Percentiles rank a stretch among this genome's conserved stretches.
Evolutionary conservation across 2,329 filamentous ascomycete genomes (phyloP).

Genomic region (Paracorniculantispora psalliotae): DNA sequence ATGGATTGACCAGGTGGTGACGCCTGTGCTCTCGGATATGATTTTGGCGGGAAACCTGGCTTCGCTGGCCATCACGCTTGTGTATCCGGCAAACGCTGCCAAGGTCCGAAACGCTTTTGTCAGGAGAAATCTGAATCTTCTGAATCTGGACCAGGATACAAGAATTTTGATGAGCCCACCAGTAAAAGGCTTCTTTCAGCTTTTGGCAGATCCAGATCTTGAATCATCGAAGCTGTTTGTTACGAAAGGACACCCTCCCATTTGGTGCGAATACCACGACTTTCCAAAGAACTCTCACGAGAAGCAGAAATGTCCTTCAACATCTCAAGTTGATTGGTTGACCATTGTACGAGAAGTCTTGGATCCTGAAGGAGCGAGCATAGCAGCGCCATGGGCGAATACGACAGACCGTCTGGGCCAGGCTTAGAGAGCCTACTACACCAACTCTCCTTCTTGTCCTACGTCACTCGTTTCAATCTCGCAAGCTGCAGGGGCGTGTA

Average conservation of each 20-base stretch:
- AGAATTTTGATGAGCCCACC: constrained; percentile 25
- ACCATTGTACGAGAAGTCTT: constrained; percentile 24
- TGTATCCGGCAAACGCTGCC: not conserved
- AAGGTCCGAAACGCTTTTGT: not conserved
- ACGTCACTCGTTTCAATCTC: not conserved
- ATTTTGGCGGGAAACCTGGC: constrained; percentile 26
- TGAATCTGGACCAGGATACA: not conserved
- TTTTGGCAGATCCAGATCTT: constrained; percentile 43
- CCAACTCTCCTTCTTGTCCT: too few species aligned
- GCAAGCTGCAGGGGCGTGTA: not conserved
- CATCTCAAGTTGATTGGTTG: constrained; percentile 28
- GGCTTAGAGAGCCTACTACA: too few species aligned
- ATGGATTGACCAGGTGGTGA: constrained; percentile 26
- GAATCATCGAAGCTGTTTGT: constrained; percentile 35
- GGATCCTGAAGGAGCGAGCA: constrained; percentile 24
- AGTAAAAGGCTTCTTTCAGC: constrained; percentile 31
- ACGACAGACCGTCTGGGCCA: not conserved
- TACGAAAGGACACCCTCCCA: constrained; percentile 28
- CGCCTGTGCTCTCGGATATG: constrained; percentile 28
- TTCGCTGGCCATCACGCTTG: constrained; percentile 18
- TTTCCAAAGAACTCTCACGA: constrained; percentile 12
- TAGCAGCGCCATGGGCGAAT: not conserved
- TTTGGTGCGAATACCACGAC: constrained; percentile 40
- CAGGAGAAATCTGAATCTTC: not conserved
- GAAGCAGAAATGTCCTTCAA: not conserved